Evolutionary conservation across 345 rosid species (phyloP).

Genomic region (Lumnitzera racemosa): DNA sequence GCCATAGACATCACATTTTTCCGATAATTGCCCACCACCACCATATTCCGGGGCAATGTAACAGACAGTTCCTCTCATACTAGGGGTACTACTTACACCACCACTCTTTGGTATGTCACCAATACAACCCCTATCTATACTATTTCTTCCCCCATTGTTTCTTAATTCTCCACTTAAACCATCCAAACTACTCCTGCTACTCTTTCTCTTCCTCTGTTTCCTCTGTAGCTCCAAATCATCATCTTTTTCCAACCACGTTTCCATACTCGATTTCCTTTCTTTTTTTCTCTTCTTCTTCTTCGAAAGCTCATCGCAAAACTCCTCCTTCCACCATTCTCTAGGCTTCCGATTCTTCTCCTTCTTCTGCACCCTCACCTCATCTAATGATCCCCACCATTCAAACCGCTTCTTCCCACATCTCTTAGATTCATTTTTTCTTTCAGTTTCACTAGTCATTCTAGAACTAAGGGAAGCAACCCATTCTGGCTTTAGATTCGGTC

Average conservation of each 20-base stretch:
- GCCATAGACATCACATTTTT: slow-evolving; percentile 86
- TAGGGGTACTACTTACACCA: slow-evolving; percentile 81
- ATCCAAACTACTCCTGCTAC: slow-evolving; percentile 60
- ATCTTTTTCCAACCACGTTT: slow-evolving; percentile 53
- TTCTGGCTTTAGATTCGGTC: slow-evolving; percentile 39
- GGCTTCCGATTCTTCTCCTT: slow-evolving; percentile 59
- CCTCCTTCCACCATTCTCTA: slow-evolving; percentile 98
- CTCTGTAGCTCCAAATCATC: slow-evolving; percentile 37
- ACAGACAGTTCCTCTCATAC: slow-evolving; percentile 96
- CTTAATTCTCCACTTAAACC: slow-evolving; percentile 71
- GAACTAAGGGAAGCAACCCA: slow-evolving; percentile 47
- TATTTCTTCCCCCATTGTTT: slow-evolving; percentile 17
- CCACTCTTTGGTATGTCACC: slow-evolving; percentile 74
- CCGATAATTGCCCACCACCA: slow-evolving; percentile 60
- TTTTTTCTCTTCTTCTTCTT: slow-evolving; percentile 69
- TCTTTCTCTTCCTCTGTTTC: slow-evolving; percentile 32
- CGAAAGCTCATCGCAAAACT: slow-evolving; percentile 70
- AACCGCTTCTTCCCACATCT: slow-evolving; percentile 29
- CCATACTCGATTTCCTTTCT: slow-evolving; percentile 33
- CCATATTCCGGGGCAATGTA: slow-evolving; percentile 88
- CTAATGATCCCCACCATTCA: slow-evolving; percentile 91
- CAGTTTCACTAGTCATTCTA: slow-evolving; percentile 6
- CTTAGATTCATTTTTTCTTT: slow-evolving; percentile 38
- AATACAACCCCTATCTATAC: slow-evolving; percentile 48
- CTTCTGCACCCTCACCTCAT: slow-evolving; percentile 43